Base-by-base conservation (phyloP, 805 yeast genomes). In the Ogataea philodendri region DNA sequence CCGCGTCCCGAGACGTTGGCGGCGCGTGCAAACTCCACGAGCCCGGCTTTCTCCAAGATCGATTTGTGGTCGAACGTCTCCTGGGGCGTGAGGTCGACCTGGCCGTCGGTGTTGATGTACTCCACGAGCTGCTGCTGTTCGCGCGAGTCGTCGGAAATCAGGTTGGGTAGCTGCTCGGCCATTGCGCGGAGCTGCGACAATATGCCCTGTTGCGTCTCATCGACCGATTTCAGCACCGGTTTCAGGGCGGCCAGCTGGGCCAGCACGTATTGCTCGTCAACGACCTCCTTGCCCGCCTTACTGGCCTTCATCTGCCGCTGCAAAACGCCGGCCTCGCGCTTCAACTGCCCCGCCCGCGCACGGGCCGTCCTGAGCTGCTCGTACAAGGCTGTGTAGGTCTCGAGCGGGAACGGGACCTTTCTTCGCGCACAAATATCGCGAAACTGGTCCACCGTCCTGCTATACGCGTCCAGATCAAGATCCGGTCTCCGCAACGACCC, bases 1-100 rank as follows among this genome's bases (percentile, higher is more conserved):
- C 95, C 85, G n/a, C 75, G 60, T 0, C 96, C 96, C 5, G 93
- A 74, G 1, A 86, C 75, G 20, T 72, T 67, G 0, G 97, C 66
- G 0, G 95, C 97, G 1, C 74, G 66, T 11, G 66, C 63, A 34
- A 93, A 72, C 40, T 93, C 93, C 16, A 87, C 61, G 16, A 90
- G 60, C 0, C 78, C 75, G 22, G 86, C 69, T n/a, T 63, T 58
- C 15, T 70, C 76, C 45, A 85, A 88, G n/a, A 93, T 82, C 4
- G 55, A 61, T 30, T 80, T 75, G 56, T 93, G 98, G 51, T 82
- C 86, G 11, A 55, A 49, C 1, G 34, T 36, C 3, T 43, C 37
- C 14, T 33, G 22, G 1, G 39, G 33, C 1, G 26, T 17, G 0
- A 26, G 18, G 2, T 19, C 11, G n/a, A 55, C 35, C 10, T 51